Conservation (phyloP, 306 rosid genomes). For the Astragalus membranaceus region DNA sequence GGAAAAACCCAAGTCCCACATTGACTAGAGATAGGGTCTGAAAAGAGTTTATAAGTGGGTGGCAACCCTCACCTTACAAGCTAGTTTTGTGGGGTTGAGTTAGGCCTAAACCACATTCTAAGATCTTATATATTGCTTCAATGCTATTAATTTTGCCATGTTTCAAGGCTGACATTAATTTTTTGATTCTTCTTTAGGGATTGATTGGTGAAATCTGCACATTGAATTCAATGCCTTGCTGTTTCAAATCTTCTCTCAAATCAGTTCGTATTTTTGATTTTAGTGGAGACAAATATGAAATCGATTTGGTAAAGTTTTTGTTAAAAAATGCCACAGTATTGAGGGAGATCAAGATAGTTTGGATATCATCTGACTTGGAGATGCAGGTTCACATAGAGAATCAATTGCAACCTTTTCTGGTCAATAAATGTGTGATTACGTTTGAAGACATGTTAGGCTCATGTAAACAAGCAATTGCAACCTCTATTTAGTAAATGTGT, state of each 20-base stretch:
- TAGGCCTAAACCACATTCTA: too few species aligned
- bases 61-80: too few species aligned
- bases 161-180: background rate
- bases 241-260: conserved; percentile 5
- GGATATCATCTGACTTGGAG: background rate
- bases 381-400: background rate
- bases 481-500: too few species aligned
- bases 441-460: too few species aligned
- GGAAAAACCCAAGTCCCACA: too few species aligned
- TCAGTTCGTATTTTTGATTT: background rate
- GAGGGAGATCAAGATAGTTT: background rate
- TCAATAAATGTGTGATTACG: too few species aligned
- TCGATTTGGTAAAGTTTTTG: conserved; percentile 1
- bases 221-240: background rate
- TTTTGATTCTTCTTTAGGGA: background rate
- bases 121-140: background rate
- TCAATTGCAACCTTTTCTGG: background rate
- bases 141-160: background rate
- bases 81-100: too few species aligned
- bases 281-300: background rate
- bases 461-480: too few species aligned
- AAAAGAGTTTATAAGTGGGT: too few species aligned
- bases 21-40: too few species aligned
- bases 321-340: background rate
- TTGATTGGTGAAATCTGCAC: background rate